These are phyloP conservation scores for Paecilomyces variotii DNA, from an alignment of 2,329 filamentous ascomycete species.

Conservation along the genomic window DNA sequence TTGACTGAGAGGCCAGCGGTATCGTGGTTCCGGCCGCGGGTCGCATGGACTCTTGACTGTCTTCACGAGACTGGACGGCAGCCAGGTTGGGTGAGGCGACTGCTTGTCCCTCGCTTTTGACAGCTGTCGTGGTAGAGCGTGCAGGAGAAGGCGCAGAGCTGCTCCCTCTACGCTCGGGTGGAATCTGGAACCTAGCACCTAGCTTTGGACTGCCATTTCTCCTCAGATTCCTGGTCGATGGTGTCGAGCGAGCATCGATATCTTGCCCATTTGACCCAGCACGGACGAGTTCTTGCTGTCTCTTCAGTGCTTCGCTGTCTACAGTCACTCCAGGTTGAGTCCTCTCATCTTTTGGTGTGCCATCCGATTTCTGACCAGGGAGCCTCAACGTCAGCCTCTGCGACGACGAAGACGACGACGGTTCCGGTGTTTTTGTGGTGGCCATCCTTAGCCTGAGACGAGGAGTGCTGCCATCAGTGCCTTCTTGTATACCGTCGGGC, in stretches of 20 bases:
- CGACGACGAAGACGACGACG: slow-evolving; percentile 27
- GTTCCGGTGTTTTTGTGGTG: slow-evolving; percentile 30
- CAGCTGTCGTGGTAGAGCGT: slow-evolving; percentile 18
- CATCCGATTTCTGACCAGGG: slow-evolving; percentile 49
- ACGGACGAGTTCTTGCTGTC: slow-evolving; percentile 45
- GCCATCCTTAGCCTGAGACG: slow-evolving; percentile 75
- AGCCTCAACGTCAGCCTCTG: slow-evolving; percentile 68
- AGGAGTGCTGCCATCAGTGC: slow-evolving; percentile 44
- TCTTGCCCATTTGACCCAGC: slow-evolving; percentile 35
- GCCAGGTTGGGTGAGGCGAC: slow-evolving; percentile 18
- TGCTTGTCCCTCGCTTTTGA: slow-evolving; percentile 30
- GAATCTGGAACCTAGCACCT: slow-evolving; percentile 2
- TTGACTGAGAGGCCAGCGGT: slow-evolving; percentile 16
- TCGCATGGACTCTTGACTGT: slow-evolving; percentile 8
- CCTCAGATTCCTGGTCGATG: slow-evolving; percentile 28
- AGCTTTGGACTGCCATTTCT: slow-evolving; percentile 23
- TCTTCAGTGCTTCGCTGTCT: slow-evolving; percentile 46
- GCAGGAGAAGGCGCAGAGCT: slow-evolving; percentile 22
- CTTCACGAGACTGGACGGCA: slow-evolving; percentile 15
- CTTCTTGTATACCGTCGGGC: slow-evolving; percentile 50
- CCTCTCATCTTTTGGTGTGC: slow-evolving; percentile 34
- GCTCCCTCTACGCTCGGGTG: slow-evolving; percentile 14
- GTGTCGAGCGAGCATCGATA: slow-evolving; percentile 9
- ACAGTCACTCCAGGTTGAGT: slow-evolving; percentile 41
- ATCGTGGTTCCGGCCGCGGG: neutral